Evolutionary conservation across 495 filamentous ascomycete genomes (phyloP).

Genomic region (Daldinia childiae): DNA sequence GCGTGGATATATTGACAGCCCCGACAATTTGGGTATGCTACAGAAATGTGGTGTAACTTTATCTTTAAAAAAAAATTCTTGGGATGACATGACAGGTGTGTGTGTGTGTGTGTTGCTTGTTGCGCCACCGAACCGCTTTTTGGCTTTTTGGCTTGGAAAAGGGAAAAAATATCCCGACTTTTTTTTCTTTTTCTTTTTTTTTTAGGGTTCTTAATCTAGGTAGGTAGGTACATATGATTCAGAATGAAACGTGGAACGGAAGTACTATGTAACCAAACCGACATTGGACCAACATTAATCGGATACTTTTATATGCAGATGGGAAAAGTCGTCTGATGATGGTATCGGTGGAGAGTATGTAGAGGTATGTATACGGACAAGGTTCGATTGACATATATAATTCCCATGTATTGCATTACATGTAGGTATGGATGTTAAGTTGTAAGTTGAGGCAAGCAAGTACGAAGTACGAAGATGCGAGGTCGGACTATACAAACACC

Average conservation of each 20-base stretch:
- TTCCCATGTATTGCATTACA: not conserved
- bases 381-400: too few species aligned
- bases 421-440: not conserved
- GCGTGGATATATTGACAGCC: not conserved
- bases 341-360: too few species aligned
- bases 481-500: conserved; percentile 2
- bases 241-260: too few species aligned
- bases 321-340: too few species aligned
- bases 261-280: too few species aligned
- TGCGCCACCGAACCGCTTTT: conserved; percentile 1
- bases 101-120: not conserved
- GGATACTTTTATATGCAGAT: too few species aligned
- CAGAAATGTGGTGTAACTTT: conserved; percentile 7
- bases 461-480: not conserved
- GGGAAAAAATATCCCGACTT: too few species aligned
- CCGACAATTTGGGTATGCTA: conserved; percentile 11
- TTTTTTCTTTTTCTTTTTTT: too few species aligned
- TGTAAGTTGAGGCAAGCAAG: not conserved
- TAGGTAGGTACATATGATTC: too few species aligned
- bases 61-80: conserved; percentile 3
- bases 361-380: too few species aligned
- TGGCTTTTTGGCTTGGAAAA: not conserved
- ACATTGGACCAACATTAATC: too few species aligned
- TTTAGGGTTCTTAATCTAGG: too few species aligned
- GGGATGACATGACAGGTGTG: conserved; percentile 13